phyloP scores from a whole-genome alignment of 345 rosid species.

The Rubroshorea leprosula region DNA sequence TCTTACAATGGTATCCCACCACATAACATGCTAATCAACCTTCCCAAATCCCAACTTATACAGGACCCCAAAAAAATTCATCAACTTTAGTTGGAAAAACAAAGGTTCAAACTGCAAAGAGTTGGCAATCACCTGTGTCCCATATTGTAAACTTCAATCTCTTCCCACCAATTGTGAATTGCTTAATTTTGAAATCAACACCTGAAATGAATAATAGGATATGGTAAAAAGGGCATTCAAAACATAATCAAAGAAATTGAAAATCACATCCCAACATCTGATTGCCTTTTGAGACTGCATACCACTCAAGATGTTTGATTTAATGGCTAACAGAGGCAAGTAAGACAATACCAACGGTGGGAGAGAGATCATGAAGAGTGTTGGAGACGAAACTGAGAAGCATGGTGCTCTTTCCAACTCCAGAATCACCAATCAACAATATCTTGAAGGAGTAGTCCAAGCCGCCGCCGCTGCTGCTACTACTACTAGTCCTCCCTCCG shows the following conservation, averaged over 20 bases:
- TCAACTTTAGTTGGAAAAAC: no score
- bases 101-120: background rate
- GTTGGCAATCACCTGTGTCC: slow-evolving; percentile 69
- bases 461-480: no score
- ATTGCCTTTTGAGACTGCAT: background rate
- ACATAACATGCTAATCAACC: no score
- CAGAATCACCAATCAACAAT: slow-evolving; percentile 92
- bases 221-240: background rate
- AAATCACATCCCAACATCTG: background rate
- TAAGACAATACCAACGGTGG: slow-evolving; percentile 62
- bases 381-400: slow-evolving; percentile 82
- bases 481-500: slow-evolving; percentile 28
- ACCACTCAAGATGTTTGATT: background rate
- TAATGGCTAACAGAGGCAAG: background rate
- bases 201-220: no score
- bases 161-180: slow-evolving; percentile 59
- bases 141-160: slow-evolving; percentile 85
- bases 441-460: slow-evolving; percentile 89
- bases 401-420: slow-evolving; percentile 90
- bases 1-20: no score
- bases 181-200: slow-evolving; percentile 93
- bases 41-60: no score
- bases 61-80: no score
- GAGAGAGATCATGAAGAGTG: slow-evolving; percentile 65
- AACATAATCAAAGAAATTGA: background rate